phyloP scores from a whole-genome alignment of 2,329 filamentous ascomycete species.

The Ophiostoma sp. region DNA sequence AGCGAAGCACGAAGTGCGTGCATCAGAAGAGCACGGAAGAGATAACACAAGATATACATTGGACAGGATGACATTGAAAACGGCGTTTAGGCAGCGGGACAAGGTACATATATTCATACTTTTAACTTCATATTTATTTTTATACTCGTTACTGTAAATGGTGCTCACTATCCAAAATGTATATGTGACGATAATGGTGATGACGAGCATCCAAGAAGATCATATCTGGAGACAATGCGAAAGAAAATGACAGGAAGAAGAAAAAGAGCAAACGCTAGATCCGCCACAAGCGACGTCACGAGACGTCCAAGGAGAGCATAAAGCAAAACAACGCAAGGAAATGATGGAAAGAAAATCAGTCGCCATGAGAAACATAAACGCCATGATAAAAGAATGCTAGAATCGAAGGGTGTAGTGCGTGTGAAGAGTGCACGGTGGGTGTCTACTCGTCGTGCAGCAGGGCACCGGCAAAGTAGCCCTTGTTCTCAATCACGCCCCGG shows the following conservation, averaged over 20 bases:
- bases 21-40: neutral
- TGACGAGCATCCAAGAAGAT: neutral
- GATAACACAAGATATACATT: neutral
- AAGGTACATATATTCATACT: neutral
- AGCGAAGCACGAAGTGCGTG: neutral
- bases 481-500: constrained; percentile 94
- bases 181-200: neutral
- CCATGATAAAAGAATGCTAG: neutral
- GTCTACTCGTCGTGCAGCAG: constrained; percentile 55
- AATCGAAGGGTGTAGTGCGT: neutral
- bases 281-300: neutral
- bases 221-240: constrained; percentile 32
- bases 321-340: constrained; percentile 2
- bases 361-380: neutral
- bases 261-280: constrained; percentile 25
- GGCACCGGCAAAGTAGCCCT: constrained; percentile 92
- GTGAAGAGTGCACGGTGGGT: too few relatives aligned
- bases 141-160: neutral
- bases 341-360: neutral
- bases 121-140: neutral
- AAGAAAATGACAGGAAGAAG: constrained; percentile 27
- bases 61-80: too few relatives aligned
- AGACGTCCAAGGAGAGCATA: constrained; percentile 14
- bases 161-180: neutral
- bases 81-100: neutral